Evolutionary conservation across 2,329 filamentous ascomycete genomes (phyloP).

Genomic region (Chaetothyriales sp.): DNA sequence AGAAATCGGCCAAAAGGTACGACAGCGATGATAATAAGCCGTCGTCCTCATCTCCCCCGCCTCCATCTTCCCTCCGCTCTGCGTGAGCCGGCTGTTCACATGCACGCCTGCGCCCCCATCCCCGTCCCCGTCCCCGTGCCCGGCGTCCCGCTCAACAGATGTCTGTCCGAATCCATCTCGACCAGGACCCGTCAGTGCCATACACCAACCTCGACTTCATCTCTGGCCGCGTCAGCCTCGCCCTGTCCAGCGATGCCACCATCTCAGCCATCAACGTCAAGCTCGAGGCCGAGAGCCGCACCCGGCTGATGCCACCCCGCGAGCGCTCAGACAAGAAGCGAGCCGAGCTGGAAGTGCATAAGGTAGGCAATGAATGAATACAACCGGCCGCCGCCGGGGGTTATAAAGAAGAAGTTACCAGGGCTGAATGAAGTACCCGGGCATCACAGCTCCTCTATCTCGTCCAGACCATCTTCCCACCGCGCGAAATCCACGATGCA

Average conservation of each 20-base stretch:
- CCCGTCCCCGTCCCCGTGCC: neutral
- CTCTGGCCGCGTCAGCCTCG: conserved; percentile 30
- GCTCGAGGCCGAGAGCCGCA: conserved; percentile 34
- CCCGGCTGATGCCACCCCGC: conserved; percentile 28
- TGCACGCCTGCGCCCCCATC: neutral
- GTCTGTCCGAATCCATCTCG: conserved; percentile 32
- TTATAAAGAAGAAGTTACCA: no score
- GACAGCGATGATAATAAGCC: neutral
- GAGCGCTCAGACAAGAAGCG: conserved; percentile 32
- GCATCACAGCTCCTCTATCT: conserved; percentile 31
- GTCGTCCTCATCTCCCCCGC: neutral
- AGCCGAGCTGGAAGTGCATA: conserved; percentile 35
- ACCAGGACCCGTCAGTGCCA: conserved; percentile 25
- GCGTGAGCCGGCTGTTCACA: neutral
- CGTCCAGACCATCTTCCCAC: conserved; percentile 32
- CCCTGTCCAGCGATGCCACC: conserved; percentile 27
- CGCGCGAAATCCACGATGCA: conserved; percentile 25
- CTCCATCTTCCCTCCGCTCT: neutral
- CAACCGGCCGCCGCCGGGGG: no score
- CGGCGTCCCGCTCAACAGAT: conserved; percentile 17
- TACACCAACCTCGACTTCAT: conserved; percentile 36
- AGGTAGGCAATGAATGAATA: conserved; percentile 24
- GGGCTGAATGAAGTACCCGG: neutral
- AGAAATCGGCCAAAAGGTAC: neutral
- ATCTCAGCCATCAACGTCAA: conserved; percentile 34